phyloP scores from a whole-genome alignment of 768 basidiomycete species.

The Rossbeevera mucosa region DNA sequence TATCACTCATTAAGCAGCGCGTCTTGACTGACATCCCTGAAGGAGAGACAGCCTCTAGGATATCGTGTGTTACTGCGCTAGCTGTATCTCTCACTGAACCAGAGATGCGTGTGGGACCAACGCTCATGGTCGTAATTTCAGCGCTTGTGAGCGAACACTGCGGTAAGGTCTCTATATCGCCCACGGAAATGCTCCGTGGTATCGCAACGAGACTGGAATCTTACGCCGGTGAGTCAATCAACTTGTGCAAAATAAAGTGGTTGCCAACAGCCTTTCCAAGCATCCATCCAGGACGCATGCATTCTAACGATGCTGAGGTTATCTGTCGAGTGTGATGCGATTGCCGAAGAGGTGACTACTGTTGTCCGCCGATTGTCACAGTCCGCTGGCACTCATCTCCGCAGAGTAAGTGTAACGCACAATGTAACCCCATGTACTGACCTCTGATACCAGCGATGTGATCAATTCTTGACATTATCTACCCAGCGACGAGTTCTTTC shows the following conservation, averaged over 20 bases:
- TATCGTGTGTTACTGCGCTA: constrained; percentile 42
- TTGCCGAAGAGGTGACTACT: constrained; percentile 43
- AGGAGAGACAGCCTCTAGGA: constrained; percentile 40
- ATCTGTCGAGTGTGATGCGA: constrained; percentile 50
- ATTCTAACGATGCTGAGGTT: constrained; percentile 69
- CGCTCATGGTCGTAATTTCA: constrained; percentile 59
- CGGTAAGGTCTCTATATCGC: constrained; percentile 46
- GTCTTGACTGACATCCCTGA: constrained; percentile 11
- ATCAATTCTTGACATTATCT: constrained; percentile 55
- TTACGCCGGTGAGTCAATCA: constrained; percentile 41
- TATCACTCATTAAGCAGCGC: not conserved
- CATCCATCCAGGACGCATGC: constrained; percentile 67
- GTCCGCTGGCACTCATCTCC: constrained; percentile 50
- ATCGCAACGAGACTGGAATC: constrained; percentile 38
- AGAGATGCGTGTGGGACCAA: constrained; percentile 43
- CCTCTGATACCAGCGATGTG: constrained; percentile 51
- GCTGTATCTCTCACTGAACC: constrained; percentile 42
- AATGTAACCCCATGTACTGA: constrained; percentile 2
- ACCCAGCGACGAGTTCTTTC: constrained; percentile 42
- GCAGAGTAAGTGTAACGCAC: constrained; percentile 40
- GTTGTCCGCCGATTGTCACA: constrained; percentile 42
- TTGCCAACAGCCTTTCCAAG: constrained; percentile 34
- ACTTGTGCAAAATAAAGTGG: constrained; percentile 8
- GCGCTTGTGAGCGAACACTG: constrained; percentile 66
- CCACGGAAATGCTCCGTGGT: constrained; percentile 44